Evolutionary conservation across 805 yeast species (phyloP).

Genomic region (Wilhelminamyces savonicus): DNA sequence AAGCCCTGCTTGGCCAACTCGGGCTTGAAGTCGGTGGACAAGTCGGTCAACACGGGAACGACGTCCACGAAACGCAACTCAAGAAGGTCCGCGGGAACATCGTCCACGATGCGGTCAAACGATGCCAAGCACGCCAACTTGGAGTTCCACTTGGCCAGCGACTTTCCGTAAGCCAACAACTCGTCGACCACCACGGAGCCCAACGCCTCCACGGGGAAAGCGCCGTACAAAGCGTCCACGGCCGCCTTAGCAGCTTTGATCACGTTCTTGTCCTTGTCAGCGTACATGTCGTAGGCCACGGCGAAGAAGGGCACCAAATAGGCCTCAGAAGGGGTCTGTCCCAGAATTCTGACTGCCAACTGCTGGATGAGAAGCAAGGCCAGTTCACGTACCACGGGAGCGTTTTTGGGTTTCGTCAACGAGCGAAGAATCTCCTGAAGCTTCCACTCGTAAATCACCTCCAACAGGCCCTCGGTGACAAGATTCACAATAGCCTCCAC

Average conservation of each 20-base stretch:
- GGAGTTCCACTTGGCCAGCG: conserved; percentile 91
- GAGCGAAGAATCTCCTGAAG: conserved; percentile 57
- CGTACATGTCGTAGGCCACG: conserved; percentile 60
- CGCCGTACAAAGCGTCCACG: conserved; percentile 59
- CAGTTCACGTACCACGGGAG: conserved; percentile 72
- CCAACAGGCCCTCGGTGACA: conserved; percentile 35
- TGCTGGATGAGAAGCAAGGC: conserved; percentile 59
- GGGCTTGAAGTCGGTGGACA: conserved; percentile 93
- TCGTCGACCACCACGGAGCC: conserved; percentile 63
- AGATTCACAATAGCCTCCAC: conserved; percentile 46
- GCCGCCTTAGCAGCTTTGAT: conserved; percentile 82
- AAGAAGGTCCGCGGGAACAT: conserved; percentile 77
- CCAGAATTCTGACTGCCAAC: conserved; percentile 53
- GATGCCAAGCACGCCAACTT: conserved; percentile 73
- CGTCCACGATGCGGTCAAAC: conserved; percentile 69
- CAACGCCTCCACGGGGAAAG: conserved; percentile 72
- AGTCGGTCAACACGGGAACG: conserved; percentile 81
- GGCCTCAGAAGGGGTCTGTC: conserved; percentile 69
- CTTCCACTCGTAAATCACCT: conserved; percentile 56
- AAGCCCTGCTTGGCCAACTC: conserved; percentile 86
- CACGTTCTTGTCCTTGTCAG: conserved; percentile 86
- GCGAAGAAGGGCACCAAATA: conserved; percentile 60
- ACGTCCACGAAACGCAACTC: conserved; percentile 74
- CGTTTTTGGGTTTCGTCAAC: conserved; percentile 66
- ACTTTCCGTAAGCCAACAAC: conserved; percentile 56